Conservation (phyloP, 495 filamentous ascomycete genomes). For the Rostrohypoxylon terebratum region DNA sequence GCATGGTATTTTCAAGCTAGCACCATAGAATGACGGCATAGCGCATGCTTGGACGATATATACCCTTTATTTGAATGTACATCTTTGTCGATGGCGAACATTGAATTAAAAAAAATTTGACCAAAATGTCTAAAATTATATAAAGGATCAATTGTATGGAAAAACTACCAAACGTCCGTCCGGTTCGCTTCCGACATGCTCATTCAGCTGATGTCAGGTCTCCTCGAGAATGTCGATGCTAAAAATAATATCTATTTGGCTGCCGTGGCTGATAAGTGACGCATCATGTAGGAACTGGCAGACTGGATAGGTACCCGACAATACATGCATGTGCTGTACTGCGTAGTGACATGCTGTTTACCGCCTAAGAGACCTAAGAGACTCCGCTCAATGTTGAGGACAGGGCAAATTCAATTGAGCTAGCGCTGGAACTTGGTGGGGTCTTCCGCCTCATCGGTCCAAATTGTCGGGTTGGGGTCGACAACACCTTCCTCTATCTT, state of each 20-base stretch:
- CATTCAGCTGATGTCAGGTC: too few species aligned
- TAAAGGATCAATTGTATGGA: too few species aligned
- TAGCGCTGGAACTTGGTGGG: constrained; percentile 17
- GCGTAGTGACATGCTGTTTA: neutral
- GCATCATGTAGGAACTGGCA: too few species aligned
- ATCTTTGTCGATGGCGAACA: neutral
- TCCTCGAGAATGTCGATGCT: too few species aligned
- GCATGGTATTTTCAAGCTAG: constrained; percentile 13
- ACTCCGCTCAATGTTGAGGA: neutral
- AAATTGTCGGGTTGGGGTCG: constrained; percentile 27
- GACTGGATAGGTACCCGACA: too few species aligned
- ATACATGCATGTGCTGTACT: neutral
- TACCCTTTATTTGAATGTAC: neutral
- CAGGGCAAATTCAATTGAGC: neutral
- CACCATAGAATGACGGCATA: constrained; percentile 36
- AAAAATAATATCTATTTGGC: too few species aligned
- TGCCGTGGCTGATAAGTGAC: too few species aligned
- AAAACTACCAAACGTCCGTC: too few species aligned
- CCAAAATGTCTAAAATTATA: too few species aligned
- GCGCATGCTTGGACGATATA: constrained; percentile 22
- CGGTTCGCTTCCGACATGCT: too few species aligned
- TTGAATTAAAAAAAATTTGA: too few species aligned
- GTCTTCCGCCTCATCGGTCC: constrained; percentile 23
- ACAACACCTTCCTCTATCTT: constrained; percentile 6
- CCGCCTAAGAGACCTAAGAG: neutral